These are phyloP conservation scores for Lentinula detonsa DNA, from an alignment of 768 basidiomycete species.

Conservation along the genomic window DNA sequence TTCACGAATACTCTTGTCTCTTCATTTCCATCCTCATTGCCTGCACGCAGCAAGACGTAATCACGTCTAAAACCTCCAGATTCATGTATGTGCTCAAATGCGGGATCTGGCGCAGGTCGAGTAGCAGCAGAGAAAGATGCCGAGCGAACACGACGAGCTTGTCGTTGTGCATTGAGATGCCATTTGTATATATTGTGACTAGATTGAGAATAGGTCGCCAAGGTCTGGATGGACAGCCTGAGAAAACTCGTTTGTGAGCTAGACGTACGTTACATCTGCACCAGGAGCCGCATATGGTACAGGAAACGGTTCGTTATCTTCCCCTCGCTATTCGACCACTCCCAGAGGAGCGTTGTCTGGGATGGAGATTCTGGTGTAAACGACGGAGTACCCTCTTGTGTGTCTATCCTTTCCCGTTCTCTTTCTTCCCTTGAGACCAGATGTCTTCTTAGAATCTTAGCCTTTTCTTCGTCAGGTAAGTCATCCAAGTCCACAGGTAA, in stretches of 20 bases:
- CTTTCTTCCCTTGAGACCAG: conserved; percentile 69
- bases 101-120: conserved; percentile 54
- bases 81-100: conserved; percentile 89
- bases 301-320: conserved; percentile 72
- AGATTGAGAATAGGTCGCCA: neutral
- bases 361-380: conserved; percentile 5
- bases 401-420: neutral
- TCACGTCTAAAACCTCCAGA: conserved; percentile 93
- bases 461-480: conserved; percentile 79
- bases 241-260: conserved; percentile 1
- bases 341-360: conserved; percentile 16
- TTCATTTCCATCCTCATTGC: conserved; percentile 52
- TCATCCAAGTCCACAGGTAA: too few relatives aligned
- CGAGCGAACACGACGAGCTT: conserved; percentile 56
- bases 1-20: conserved; percentile 57
- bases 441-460: conserved; percentile 72
- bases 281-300: conserved; percentile 84
- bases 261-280: conserved; percentile 86
- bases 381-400: neutral
- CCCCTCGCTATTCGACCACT: conserved; percentile 25
- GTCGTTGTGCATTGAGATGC: conserved; percentile 69
- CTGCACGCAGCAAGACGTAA: conserved; percentile 68
- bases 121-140: conserved; percentile 61
- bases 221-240: neutral
- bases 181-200: conserved; percentile 96